Evolutionary conservation across 495 filamentous ascomycete genomes (phyloP), one percentile per base, ranked within the genome.

Genomic region (Aspergillus wentii): DNA sequence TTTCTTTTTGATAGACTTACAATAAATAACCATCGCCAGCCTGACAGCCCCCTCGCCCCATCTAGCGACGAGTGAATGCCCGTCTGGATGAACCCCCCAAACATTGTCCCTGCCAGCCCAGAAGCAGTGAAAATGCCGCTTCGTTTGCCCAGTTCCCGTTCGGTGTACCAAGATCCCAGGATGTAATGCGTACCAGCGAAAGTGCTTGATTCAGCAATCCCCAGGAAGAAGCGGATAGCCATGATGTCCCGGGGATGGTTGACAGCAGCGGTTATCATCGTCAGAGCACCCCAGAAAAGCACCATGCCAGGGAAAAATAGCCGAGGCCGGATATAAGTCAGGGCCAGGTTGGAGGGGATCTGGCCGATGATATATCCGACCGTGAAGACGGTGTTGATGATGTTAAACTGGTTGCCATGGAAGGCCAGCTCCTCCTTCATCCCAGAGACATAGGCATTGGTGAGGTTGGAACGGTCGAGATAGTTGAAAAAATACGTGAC

Each of bases 11-110:
- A 76, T 61, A 34, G 35, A 35, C 51, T 43, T 40, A 64, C 54
- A 29, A 84, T 72, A 41, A 84, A 86, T 13, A 85, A 48, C 82
- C 82, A 85, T 13, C 79, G 57, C 82, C 81, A 86, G 0, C 79
- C 82, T 0, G 57, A 51, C 0, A 83, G 53, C 0, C 77, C 78
- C 19, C 57, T 43, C 3, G 40, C 46, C 7, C 74, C 72, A 43
- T 83, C 46, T 42, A 83, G 46, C 17, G 61, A 68, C 6, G 55
- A 56, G 46, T 82, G 61, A 36, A 82, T 77, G 2, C 74, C 78
- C 1, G 69, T 73, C 52, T 83, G 78, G 35, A 85, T 71, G 46
- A 81, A 78, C 1, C 66, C 66, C 3, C 56, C 54, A 35, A 72
- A 66, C 64, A 70, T 68, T 4, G 58, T 65, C 7, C 64, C 66